These are phyloP conservation scores for Fusarium avenaceum DNA, from an alignment of 2,329 filamentous ascomycete genomes.

Conservation along the genomic window DNA sequence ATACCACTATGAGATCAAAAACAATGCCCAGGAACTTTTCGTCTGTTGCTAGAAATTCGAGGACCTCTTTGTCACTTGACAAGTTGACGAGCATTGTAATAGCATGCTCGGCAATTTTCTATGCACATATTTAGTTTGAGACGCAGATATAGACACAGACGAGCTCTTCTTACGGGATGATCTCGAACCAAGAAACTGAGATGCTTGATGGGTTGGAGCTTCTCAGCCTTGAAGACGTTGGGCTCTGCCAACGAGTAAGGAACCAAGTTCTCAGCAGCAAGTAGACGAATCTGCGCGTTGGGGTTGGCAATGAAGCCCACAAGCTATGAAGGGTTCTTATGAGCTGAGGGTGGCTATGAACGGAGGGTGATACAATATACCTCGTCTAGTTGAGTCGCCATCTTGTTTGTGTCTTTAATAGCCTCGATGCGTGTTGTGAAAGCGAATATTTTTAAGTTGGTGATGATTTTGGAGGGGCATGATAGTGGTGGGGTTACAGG, in stretches of 20 bases:
- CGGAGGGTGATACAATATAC: slow-evolving; percentile 57
- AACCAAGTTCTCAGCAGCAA: slow-evolving; percentile 88
- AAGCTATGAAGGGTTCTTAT: slow-evolving; percentile 67
- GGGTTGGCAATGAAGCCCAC: slow-evolving; percentile 94
- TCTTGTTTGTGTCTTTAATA: slow-evolving; percentile 52
- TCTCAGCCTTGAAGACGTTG: slow-evolving; percentile 84
- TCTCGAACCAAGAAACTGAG: slow-evolving; percentile 89
- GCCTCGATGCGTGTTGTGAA: slow-evolving; percentile 12
- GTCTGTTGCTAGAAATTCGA: slow-evolving; percentile 80
- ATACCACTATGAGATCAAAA: slow-evolving; percentile 79
- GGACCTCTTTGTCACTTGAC: slow-evolving; percentile 80
- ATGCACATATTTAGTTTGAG: slow-evolving; percentile 20
- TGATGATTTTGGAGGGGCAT: slow-evolving; percentile 49
- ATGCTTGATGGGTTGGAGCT: slow-evolving; percentile 84
- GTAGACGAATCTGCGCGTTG: slow-evolving; percentile 88
- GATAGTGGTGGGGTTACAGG: slow-evolving; percentile 44
- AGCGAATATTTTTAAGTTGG: slow-evolving; percentile 40
- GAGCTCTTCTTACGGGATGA: slow-evolving; percentile 72
- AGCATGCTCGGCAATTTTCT: slow-evolving; percentile 94
- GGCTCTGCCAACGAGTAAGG: slow-evolving; percentile 83
- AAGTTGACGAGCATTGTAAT: slow-evolving; percentile 91
- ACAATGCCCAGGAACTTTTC: slow-evolving; percentile 84
- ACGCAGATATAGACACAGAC: too few species aligned
- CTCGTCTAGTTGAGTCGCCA: slow-evolving; percentile 84
- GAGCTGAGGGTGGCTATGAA: neutral